These are phyloP conservation scores for Penicillium sp. DNA, from an alignment of 2,329 filamentous ascomycete species.

Conservation along the genomic window DNA sequence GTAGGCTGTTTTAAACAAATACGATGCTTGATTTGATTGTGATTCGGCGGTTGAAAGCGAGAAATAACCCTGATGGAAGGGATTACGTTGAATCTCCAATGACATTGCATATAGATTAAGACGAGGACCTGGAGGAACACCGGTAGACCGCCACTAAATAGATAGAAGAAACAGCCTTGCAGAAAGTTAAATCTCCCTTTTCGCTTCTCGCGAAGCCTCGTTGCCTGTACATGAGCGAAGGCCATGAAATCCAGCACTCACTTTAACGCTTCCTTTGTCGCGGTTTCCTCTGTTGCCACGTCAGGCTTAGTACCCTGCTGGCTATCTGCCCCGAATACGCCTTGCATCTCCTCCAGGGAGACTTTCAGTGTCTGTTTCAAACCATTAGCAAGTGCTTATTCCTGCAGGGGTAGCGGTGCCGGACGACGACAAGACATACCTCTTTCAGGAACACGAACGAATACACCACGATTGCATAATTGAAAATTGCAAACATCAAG, in stretches of 20 bases:
- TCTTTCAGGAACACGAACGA: slow-evolving; percentile 51
- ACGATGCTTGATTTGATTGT: not conserved
- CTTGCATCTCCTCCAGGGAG: slow-evolving; percentile 52
- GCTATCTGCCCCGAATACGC: slow-evolving; percentile 36
- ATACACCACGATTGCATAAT: slow-evolving; percentile 52
- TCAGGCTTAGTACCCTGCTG: not conserved
- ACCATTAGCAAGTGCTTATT: slow-evolving; percentile 15
- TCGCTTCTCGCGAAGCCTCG: slow-evolving; percentile 12
- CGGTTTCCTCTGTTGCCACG: not conserved
- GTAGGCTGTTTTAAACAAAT: not conserved
- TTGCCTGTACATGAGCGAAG: not conserved
- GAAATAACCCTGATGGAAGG: not conserved
- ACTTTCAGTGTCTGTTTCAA: slow-evolving; percentile 46
- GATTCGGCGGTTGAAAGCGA: not conserved
- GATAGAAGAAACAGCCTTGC: not conserved
- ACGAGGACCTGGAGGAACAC: not conserved
- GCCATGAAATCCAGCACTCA: slow-evolving; percentile 7
- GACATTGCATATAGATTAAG: not conserved
- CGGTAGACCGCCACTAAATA: not conserved
- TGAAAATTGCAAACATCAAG: slow-evolving; percentile 57
- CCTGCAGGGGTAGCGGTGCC: not conserved
- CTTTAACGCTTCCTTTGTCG: not conserved
- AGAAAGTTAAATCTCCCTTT: slow-evolving; percentile 2
- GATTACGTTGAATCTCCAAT: not conserved
- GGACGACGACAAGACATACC: slow-evolving; percentile 23